Base-by-base conservation (phyloP, 75 land plant species). In the Gnetum montanum region DNA sequence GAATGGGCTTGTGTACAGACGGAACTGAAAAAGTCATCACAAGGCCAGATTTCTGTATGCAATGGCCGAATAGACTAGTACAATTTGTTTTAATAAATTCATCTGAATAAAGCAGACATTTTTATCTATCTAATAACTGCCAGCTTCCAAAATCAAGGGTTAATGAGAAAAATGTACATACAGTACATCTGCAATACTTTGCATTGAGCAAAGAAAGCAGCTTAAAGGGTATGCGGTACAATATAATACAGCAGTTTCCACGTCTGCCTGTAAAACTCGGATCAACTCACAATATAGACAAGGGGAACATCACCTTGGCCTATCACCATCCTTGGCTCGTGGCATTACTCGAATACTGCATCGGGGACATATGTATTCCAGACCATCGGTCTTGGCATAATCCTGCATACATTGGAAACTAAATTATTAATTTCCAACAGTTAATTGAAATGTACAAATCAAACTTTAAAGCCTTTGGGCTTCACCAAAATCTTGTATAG, bases 311-410 rank as follows among this genome's bases (percentile, higher is more conserved):
- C 25, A 53, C 29, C 55, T 53, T 30, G 34, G 54, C 55, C 22
- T 53, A 34, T 53, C 55, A 53, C 35, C 12, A 34, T 53, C 55
- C 34, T 53, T 53, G 34, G 25, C 55, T 53, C 55, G 36, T 31
- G 55, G 31, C 31, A 53, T 34, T 31, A 53, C 55, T 36, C 55
- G 31, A 19, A 53, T 36, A 53, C 92, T 86, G 73, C 99, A 95
- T 6, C 85, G 77, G 2, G 99, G 99, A 50, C 99, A 95, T 23
- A 95, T 72, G 54, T 95, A 95, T 56, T 95, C 99, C 49, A 83
- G 68, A 8, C 99, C 99, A 62, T 90, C 99, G 6, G 96, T 95
- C 66, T 95, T 95, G 23, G 99, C 96, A 68, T 95, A 95, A 41
- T 95, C 99, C 99, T 95, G 70, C 56, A 71, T 37, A 45, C 43